These are phyloP conservation scores for Apiospora rasikravindrae DNA, from an alignment of 2,329 filamentous ascomycete species.

Conservation along the genomic window DNA sequence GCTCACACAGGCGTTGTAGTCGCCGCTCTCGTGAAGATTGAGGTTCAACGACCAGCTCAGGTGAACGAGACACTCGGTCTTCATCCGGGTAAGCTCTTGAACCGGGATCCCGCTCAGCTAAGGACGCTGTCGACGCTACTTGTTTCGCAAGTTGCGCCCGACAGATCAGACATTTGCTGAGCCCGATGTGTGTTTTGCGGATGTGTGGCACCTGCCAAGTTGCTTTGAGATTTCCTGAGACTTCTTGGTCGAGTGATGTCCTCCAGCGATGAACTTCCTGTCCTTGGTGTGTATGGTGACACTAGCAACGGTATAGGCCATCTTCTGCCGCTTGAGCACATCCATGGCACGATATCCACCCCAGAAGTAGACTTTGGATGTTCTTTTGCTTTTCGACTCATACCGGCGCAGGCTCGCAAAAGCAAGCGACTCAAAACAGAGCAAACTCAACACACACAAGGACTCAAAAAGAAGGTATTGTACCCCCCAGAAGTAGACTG, in stretches of 20 bases:
- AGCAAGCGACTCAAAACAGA: too few relatives aligned
- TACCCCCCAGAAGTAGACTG: too few relatives aligned
- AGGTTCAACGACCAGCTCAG: slow-evolving; percentile 88
- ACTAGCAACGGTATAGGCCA: slow-evolving; percentile 86
- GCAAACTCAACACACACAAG: too few relatives aligned
- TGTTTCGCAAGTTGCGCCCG: too few relatives aligned
- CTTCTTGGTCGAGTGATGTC: too few relatives aligned
- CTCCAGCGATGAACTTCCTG: slow-evolving; percentile 86
- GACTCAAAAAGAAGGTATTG: too few relatives aligned
- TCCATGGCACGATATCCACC: slow-evolving; percentile 73
- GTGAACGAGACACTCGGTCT: slow-evolving; percentile 84
- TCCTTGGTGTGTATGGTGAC: slow-evolving; percentile 85
- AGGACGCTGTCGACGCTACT: slow-evolving; percentile 38
- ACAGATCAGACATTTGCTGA: too few relatives aligned
- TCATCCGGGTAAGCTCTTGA: slow-evolving; percentile 80
- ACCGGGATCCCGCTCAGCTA: slow-evolving; percentile 92
- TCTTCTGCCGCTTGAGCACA: slow-evolving; percentile 78
- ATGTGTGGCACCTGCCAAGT: too few relatives aligned
- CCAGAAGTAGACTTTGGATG: slow-evolving; percentile 75
- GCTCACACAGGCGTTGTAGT: slow-evolving; percentile 66
- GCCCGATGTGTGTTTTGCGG: too few relatives aligned
- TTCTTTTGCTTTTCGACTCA: too few relatives aligned
- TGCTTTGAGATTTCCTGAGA: too few relatives aligned
- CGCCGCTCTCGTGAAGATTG: slow-evolving; percentile 78
- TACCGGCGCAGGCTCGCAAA: too few relatives aligned